Conservation (phyloP, 805 yeast genomes). For the Candida ponderosae region DNA sequence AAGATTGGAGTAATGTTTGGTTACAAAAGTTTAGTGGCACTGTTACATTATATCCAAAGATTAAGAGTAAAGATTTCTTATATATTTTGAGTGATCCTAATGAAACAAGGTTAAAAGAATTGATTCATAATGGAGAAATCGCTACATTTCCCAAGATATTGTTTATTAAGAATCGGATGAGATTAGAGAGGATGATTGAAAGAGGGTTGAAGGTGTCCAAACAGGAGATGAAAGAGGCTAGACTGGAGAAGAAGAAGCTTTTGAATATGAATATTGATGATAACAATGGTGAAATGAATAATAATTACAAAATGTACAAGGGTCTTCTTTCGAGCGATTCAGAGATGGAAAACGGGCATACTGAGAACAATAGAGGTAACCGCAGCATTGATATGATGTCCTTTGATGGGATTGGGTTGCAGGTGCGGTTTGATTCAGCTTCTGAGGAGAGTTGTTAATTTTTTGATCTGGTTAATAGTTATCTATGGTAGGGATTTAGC, state of each 20-base stretch:
- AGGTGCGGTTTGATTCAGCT: too few relatives aligned
- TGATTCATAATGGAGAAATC: slow-evolving; percentile 55
- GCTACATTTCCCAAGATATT: slow-evolving; percentile 59
- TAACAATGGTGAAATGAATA: too few relatives aligned
- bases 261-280: too few relatives aligned
- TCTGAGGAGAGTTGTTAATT: too few relatives aligned
- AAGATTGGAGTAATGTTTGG: slow-evolving; percentile 77
- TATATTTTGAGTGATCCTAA: slow-evolving; percentile 64
- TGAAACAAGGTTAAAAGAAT: slow-evolving; percentile 42
- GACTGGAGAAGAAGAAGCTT: too few relatives aligned
- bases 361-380: too few relatives aligned
- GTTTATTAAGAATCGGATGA: slow-evolving; percentile 56
- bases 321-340: not conserved
- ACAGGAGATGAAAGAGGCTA: slow-evolving; percentile 1
- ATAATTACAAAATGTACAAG: too few relatives aligned
- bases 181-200: slow-evolving; percentile 58
- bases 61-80: slow-evolving; percentile 48
- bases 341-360: not conserved
- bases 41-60: slow-evolving; percentile 70
- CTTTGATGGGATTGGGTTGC: not conserved
- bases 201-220: slow-evolving; percentile 32
- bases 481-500: too few relatives aligned
- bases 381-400: too few relatives aligned
- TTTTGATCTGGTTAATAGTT: too few relatives aligned
- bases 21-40: slow-evolving; percentile 69